Base-by-base conservation (phyloP, 2,329 filamentous ascomycete genomes). In the Lasiodiplodia sp. region DNA sequence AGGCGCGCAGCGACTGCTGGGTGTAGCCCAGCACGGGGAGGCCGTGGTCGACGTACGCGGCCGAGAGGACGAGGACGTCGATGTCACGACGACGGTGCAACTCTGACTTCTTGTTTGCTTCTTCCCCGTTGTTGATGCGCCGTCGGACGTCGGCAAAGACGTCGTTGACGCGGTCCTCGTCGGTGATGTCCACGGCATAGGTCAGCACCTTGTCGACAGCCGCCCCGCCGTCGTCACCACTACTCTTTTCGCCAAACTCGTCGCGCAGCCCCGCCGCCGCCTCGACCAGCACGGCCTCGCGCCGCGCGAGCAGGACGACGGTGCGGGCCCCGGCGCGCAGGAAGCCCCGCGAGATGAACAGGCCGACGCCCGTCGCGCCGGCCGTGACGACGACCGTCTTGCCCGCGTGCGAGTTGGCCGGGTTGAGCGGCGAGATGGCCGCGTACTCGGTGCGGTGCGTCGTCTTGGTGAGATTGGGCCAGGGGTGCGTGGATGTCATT, bases 261-360 rank as follows among this genome's bases (percentile, higher is more conserved):
- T n/a, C 6, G 16, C 16, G 40, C 14, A 44, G 18, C 18, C 8
- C 14, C 14, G 40, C 40, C 2, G 40, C 16, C 12, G 67, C 65
- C 4, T 72, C 69, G 1, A 77, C 69, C 18, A 83, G 75, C 1
- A 73, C 72, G 4, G 73, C 72, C 0, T 71, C 44, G 2, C 77
- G 79, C 5, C 83, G 81, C 11, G 78, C 81, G 1, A 80, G 68
- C 51, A 87, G 74, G 10, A 81, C 77, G 34, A 85, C 74, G 1
- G 71, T 73, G 2, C 40, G 40, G 40, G 40, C 16, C 14, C 40
- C 16, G 21, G 21, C 49, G 49, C 21, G 49, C 10, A 52, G 49
- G 49, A 52, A 52, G 21, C n/a, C 40, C 2, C 40, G 31, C 31
- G 31, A 34, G 31, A 34, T 34, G 31, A 34, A 34, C 8, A 34